phyloP scores from a whole-genome alignment of 2,329 filamentous ascomycete genomes.

The Fusarium chaquense region DNA sequence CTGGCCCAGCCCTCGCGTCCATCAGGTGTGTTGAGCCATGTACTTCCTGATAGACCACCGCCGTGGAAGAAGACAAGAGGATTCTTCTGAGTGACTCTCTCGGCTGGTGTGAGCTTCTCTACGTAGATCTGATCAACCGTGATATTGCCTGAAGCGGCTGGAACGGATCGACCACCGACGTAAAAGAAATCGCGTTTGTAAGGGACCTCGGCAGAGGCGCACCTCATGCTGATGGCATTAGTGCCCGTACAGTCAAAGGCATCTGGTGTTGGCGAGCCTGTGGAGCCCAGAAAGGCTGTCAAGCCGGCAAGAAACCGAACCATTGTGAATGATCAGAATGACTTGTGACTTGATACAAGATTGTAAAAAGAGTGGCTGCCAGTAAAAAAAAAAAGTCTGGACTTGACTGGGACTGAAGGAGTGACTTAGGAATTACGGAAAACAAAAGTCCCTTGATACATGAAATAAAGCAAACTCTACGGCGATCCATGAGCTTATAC shows the following conservation, averaged over 20 bases:
- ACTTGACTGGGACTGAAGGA: not conserved
- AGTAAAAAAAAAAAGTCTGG: not conserved
- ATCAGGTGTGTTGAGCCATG: slow-evolving; percentile 39
- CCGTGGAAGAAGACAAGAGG: slow-evolving; percentile 40
- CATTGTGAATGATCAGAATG: slow-evolving; percentile 4
- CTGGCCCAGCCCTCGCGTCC: slow-evolving; percentile 35
- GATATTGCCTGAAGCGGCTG: slow-evolving; percentile 28
- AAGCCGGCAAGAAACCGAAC: slow-evolving; percentile 23
- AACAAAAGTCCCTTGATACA: not conserved
- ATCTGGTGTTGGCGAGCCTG: not conserved
- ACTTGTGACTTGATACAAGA: not conserved
- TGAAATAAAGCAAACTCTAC: not conserved
- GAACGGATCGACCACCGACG: slow-evolving; percentile 16
- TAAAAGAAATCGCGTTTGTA: slow-evolving; percentile 41
- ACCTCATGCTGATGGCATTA: slow-evolving; percentile 28
- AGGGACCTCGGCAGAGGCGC: slow-evolving; percentile 18
- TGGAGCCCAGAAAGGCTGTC: slow-evolving; percentile 15
- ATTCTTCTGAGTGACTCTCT: slow-evolving; percentile 1
- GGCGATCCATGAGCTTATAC: slow-evolving; percentile 13
- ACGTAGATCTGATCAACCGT: slow-evolving; percentile 39
- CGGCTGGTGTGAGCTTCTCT: slow-evolving; percentile 29
- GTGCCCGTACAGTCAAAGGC: slow-evolving; percentile 21
- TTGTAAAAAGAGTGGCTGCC: slow-evolving; percentile 7
- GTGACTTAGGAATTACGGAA: not conserved
- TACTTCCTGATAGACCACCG: slow-evolving; percentile 35